These are phyloP conservation scores for Scedosporium aurantiacum DNA, from an alignment of 2,329 filamentous ascomycete species.

Conservation along the genomic window DNA sequence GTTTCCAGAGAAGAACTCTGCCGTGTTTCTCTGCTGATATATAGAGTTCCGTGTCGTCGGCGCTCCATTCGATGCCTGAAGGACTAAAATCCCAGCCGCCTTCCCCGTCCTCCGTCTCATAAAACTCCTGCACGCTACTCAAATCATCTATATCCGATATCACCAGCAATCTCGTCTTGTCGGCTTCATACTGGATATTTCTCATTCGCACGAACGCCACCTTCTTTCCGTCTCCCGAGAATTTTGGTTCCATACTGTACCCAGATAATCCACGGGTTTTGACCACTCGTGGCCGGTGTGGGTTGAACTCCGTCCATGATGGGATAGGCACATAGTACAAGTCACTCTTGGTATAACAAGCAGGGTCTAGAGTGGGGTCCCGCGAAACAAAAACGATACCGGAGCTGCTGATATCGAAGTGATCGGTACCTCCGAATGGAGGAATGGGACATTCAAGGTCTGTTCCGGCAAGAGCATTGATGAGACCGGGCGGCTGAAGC, in stretches of 20 bases:
- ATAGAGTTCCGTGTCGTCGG: conserved; percentile 52
- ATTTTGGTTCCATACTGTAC: conserved; percentile 56
- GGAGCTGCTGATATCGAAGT: conserved; percentile 61
- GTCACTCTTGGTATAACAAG: conserved; percentile 70
- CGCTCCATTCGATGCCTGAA: conserved; percentile 45
- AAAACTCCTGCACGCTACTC: conserved; percentile 50
- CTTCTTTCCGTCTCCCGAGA: conserved; percentile 60
- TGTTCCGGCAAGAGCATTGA: conserved; percentile 53
- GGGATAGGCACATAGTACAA: conserved; percentile 61
- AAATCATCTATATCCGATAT: conserved; percentile 49
- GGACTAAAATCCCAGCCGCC: conserved; percentile 52
- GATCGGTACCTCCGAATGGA: conserved; percentile 68
- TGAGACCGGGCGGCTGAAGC: conserved; percentile 34
- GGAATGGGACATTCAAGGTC: conserved; percentile 56
- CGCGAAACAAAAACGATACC: conserved; percentile 67
- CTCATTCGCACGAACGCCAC: conserved; percentile 74
- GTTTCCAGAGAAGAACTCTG: conserved; percentile 47
- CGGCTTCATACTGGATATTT: conserved; percentile 66
- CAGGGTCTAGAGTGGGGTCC: conserved; percentile 58
- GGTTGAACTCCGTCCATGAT: conserved; percentile 42
- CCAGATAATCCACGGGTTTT: conserved; percentile 47
- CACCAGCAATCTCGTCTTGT: conserved; percentile 59
- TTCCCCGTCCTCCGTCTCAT: conserved; percentile 48
- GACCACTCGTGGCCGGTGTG: conserved; percentile 39
- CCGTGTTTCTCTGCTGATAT: conserved; percentile 65